Percentiles rank a stretch among this genome's conserved stretches.
These are phyloP conservation scores for Ascoidea rubescens DNA, from an alignment of 805 yeast species.

Conservation along the genomic window DNA sequence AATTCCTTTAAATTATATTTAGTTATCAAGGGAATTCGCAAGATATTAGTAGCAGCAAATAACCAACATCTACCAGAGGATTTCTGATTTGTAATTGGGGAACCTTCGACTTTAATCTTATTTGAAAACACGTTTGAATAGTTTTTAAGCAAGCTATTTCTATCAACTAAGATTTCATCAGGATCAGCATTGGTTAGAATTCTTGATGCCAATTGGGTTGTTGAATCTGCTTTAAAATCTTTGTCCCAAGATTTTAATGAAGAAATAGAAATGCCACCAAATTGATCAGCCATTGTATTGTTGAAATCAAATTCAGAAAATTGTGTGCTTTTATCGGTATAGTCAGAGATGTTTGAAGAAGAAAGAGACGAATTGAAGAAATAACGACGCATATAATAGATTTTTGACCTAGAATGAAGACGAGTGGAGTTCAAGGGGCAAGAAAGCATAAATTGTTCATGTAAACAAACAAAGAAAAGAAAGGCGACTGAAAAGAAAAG, in stretches of 20 bases:
- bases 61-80: constrained; percentile 81
- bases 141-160: constrained; percentile 4
- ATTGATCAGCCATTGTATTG: too few species aligned
- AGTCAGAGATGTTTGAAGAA: too few species aligned
- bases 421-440: too few species aligned
- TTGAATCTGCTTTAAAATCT: neutral
- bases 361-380: too few species aligned
- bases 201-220: neutral
- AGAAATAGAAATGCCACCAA: too few species aligned
- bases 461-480: too few species aligned
- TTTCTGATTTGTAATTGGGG: constrained; percentile 63
- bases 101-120: constrained; percentile 33
- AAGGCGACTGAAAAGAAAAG: too few species aligned
- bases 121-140: constrained; percentile 25
- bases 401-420: too few species aligned
- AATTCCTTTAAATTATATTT: constrained; percentile 51
- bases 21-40: constrained; percentile 49
- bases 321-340: too few species aligned
- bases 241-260: neutral
- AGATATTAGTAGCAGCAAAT: constrained; percentile 67
- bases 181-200: neutral
- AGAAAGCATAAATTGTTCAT: too few species aligned
- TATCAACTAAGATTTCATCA: constrained; percentile 3
- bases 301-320: too few species aligned
- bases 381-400: too few species aligned